phyloP scores from a whole-genome alignment of 345 rosid species.

The Arabidopsis suecica region DNA sequence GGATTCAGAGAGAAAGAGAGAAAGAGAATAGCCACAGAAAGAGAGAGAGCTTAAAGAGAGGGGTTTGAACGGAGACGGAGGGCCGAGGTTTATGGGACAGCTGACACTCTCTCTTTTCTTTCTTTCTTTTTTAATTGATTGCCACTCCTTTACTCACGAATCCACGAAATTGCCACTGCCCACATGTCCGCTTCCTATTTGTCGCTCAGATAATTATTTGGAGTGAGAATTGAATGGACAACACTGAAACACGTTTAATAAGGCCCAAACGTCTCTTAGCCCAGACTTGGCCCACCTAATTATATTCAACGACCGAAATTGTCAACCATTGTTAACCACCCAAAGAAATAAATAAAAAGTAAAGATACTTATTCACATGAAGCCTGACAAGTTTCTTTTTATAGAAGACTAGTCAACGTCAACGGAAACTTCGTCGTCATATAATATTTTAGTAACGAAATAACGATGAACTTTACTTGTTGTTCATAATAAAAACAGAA shows the following conservation, averaged over 20 bases:
- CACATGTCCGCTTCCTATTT: not conserved
- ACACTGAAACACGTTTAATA: not conserved
- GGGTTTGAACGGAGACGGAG: constrained; percentile 6
- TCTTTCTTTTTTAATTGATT: not conserved
- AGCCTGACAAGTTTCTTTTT: not conserved
- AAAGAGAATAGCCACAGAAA: not conserved
- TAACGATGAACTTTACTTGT: not conserved
- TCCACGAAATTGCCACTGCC: constrained; percentile 46
- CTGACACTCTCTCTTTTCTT: constrained; percentile 6
- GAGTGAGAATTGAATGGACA: not conserved
- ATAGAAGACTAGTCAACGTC: constrained; percentile 37
- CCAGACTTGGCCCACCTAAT: constrained; percentile 24
- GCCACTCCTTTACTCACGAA: not conserved
- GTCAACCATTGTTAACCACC: constrained; percentile 23
- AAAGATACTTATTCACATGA: not conserved
- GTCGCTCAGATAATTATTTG: not conserved
- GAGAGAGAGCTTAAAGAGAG: not conserved
- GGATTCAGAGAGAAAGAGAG: constrained; percentile 29
- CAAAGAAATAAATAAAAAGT: not conserved
- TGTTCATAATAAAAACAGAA: not conserved
- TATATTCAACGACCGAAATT: constrained; percentile 1
- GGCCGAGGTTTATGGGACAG: constrained; percentile 50
- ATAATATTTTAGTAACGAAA: constrained; percentile 1
- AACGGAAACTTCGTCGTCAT: constrained; percentile 22
- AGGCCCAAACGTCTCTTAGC: not conserved